These are phyloP conservation scores for Botrytis porri DNA, from an alignment of 2,329 filamentous ascomycete species.

Conservation along the genomic window DNA sequence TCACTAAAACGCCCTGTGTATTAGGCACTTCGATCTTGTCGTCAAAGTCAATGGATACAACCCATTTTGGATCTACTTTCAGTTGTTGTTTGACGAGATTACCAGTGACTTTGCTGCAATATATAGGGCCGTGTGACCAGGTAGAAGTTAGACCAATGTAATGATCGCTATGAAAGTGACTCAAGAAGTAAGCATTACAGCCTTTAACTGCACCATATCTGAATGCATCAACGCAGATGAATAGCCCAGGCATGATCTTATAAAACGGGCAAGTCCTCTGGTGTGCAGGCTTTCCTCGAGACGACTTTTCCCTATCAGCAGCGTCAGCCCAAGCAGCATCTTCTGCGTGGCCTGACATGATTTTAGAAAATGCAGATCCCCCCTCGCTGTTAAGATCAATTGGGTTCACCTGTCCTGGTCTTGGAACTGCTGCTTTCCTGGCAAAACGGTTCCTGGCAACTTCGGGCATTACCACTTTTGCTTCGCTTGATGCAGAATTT, in stretches of 20 bases:
- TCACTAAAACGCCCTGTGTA: constrained; percentile 80
- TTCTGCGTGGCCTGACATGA: constrained; percentile 92
- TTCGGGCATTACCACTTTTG: constrained; percentile 31
- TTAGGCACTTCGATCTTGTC: constrained; percentile 72
- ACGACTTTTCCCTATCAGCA: constrained; percentile 72
- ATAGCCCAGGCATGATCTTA: constrained; percentile 93
- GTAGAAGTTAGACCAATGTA: constrained; percentile 86
- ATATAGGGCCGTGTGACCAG: constrained; percentile 93
- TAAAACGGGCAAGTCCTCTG: constrained; percentile 95
- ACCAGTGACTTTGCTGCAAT: constrained; percentile 88
- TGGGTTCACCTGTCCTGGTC: constrained; percentile 78
- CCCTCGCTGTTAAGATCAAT: constrained; percentile 52
- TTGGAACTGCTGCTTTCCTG: constrained; percentile 62
- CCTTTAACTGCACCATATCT: constrained; percentile 90
- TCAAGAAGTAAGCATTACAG: constrained; percentile 92
- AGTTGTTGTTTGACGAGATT: constrained; percentile 87
- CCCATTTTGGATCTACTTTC: constrained; percentile 78
- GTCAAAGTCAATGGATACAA: constrained; percentile 84
- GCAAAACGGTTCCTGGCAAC: constrained; percentile 51
- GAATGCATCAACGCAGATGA: constrained; percentile 93
- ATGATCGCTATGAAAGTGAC: constrained; percentile 97
- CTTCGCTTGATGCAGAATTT: constrained; percentile 23
- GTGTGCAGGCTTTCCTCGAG: constrained; percentile 81
- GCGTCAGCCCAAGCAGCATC: constrained; percentile 86
- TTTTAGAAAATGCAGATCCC: constrained; percentile 79